Base-by-base conservation (phyloP, 345 rosid species). In the Crucihimalaya himalaica region DNA sequence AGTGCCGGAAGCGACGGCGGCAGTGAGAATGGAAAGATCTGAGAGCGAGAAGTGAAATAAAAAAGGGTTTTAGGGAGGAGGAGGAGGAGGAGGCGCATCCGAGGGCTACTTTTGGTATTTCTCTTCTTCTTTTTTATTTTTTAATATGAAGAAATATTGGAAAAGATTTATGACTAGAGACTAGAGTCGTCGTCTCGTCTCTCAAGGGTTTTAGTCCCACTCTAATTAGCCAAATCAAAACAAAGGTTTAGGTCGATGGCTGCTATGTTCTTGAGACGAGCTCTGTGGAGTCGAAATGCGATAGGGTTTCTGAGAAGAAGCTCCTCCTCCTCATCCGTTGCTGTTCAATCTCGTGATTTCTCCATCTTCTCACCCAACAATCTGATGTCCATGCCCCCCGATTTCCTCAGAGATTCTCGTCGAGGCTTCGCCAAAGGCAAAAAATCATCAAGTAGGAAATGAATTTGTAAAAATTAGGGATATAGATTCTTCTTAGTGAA, bases 341-440 rank as follows among this genome's bases (percentile, higher is more conserved):
- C n/a, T 20, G 15, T 63, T 46, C 82, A 79, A 15, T 73, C 80
- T 68, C 84, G 82, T 71, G 64, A 39, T 63, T 14, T 74, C 63
- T 80, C 83, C 27, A 40, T 68, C 78, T 79, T 63, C 63, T 77
- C 77, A 16, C 66, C 68, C 19, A 42, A 5, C 19, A 42, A 5
- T 64, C 79, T 11, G 19, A 54, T 12, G 45, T 12, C 73, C 77
- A 13, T 67, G 21, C 63, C 79, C 56, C 63, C 79, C 56, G 78
- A 66, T 63, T 84, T 80, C 70, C 66, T 81, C 72, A 69, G 72
- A 50, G 81, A 72, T 52, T 73, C 45, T 81, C 80, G 83, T 58
- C 86, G 97, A 50, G 92, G 92, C 3, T 94, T 87, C 58, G 97
- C 98, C 23, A 88, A 88, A 78, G 93, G 81, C 51, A 87, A 81